Conservation (phyloP, 2,329 filamentous ascomycete species). For the Parastagonospora nodorum region DNA sequence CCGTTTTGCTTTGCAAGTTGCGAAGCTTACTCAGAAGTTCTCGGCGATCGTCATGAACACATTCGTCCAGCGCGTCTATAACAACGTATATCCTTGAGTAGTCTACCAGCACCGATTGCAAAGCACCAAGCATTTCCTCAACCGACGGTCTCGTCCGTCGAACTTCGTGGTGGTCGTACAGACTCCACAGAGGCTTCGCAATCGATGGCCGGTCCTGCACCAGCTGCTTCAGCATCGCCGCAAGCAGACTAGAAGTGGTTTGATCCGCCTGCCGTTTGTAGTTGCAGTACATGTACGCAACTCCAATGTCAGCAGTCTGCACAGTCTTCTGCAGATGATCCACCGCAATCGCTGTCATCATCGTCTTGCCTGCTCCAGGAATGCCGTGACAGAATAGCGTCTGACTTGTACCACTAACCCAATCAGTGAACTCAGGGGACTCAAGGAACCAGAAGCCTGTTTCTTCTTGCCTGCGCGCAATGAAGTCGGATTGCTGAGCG, state of each 20-base stretch:
- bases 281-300: conserved; percentile 57
- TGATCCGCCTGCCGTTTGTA: conserved; percentile 49
- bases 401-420: conserved; percentile 8
- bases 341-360: conserved; percentile 30
- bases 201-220: conserved; percentile 5
- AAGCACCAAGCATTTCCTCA: conserved; percentile 8
- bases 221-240: conserved; percentile 18
- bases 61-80: conserved; percentile 45
- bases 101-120: conserved; percentile 4
- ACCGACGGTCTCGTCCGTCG: conserved; percentile 10
- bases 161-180: conserved; percentile 5
- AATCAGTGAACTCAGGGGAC: conserved; percentile 10
- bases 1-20: conserved; percentile 2
- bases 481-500: conserved; percentile 18
- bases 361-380: conserved; percentile 36
- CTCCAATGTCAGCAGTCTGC: conserved; percentile 32
- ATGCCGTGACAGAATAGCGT: conserved; percentile 32
- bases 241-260: conserved; percentile 3
- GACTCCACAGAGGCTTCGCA: neutral
- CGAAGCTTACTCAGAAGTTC: conserved; percentile 2
- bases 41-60: conserved; percentile 16
- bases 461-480: conserved; percentile 13
- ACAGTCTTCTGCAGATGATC: conserved; percentile 7
- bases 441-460: conserved; percentile 30
- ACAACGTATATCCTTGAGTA: conserved; percentile 20